phyloP scores from a whole-genome alignment of 768 basidiomycete species.

The Lyophyllum semitale region DNA sequence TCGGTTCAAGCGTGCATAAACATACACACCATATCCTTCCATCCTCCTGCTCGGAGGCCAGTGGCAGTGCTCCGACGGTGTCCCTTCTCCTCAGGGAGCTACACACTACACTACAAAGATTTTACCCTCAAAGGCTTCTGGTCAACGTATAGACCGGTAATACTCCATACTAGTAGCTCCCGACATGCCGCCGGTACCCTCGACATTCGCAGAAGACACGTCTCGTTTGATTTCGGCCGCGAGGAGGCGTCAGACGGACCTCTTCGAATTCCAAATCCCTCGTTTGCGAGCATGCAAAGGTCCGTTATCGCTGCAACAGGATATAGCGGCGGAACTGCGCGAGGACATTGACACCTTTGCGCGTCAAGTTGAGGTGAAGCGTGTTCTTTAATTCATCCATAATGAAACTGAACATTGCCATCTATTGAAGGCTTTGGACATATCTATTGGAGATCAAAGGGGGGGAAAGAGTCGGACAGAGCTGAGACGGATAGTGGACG shows the following conservation, averaged over 20 bases:
- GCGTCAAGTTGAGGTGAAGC: conserved; percentile 69
- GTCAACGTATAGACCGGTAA: no score
- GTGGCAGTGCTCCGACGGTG: no score
- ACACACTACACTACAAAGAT: no score
- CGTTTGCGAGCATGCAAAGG: conserved; percentile 69
- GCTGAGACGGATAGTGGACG: conserved; percentile 50
- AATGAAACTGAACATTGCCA: conserved; percentile 16
- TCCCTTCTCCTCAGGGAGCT: no score
- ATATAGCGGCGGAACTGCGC: conserved; percentile 71
- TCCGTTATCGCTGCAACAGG: conserved; percentile 71
- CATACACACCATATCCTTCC: no score
- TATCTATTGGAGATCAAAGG: conserved; percentile 73
- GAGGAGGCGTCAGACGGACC: conserved; percentile 60
- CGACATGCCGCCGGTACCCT: conserved; percentile 65
- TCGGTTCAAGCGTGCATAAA: no score
- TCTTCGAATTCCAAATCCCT: conserved; percentile 73
- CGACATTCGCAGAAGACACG: conserved; percentile 53
- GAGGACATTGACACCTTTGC: conserved; percentile 69
- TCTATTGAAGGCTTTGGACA: conserved; percentile 56
- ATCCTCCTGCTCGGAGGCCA: no score
- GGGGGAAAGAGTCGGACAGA: conserved; percentile 52
- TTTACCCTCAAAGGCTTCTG: no score
- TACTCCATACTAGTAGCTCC: no score
- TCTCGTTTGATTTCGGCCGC: conserved; percentile 50
- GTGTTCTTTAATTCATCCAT: not conserved